Percentiles rank a stretch among this genome's conserved stretches.
These are phyloP conservation scores for Trichothecium sympodiale DNA, from an alignment of 2,329 filamentous ascomycete genomes.

Conservation along the genomic window DNA sequence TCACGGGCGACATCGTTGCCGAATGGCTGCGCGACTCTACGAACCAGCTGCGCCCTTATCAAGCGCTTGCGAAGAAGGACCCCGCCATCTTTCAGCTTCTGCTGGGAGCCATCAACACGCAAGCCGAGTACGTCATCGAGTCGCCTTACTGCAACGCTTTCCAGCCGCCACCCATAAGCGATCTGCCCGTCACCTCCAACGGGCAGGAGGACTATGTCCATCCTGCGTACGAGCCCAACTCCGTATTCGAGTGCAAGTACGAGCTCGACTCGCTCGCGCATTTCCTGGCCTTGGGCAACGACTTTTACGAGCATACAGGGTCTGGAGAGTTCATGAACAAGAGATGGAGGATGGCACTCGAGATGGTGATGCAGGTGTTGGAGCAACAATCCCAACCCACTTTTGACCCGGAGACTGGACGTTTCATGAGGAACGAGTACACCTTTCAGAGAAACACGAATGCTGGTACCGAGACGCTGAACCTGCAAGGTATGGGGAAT, in stretches of 20 bases:
- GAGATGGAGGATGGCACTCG: conserved; percentile 69
- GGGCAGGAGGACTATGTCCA: conserved; percentile 79
- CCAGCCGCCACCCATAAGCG: conserved; percentile 80
- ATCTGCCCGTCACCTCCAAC: conserved; percentile 59
- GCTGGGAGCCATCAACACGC: conserved; percentile 88
- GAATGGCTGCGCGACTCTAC: conserved; percentile 90
- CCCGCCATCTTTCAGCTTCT: conserved; percentile 68
- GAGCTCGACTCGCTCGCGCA: conserved; percentile 92
- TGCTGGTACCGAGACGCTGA: conserved; percentile 81
- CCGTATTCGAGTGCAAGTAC: conserved; percentile 98
- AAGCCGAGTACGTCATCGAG: conserved; percentile 87
- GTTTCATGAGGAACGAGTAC: conserved; percentile 65
- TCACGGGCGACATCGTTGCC: conserved; percentile 85
- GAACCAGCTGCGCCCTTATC: conserved; percentile 88
- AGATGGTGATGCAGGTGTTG: conserved; percentile 63
- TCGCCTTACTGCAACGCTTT: conserved; percentile 98
- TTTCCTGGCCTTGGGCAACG: conserved; percentile 76
- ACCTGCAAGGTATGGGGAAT: conserved; percentile 75
- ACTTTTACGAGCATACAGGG: conserved; percentile 71
- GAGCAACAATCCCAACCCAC: conserved; percentile 71
- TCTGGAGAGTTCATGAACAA: conserved; percentile 68
- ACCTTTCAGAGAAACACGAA: conserved; percentile 76
- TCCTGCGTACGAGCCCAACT: conserved; percentile 69
- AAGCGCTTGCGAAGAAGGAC: conserved; percentile 72
- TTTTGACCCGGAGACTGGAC: conserved; percentile 57